Conservation (phyloP, 2,329 filamentous ascomycete species). For the Aspergillus piperis region DNA sequence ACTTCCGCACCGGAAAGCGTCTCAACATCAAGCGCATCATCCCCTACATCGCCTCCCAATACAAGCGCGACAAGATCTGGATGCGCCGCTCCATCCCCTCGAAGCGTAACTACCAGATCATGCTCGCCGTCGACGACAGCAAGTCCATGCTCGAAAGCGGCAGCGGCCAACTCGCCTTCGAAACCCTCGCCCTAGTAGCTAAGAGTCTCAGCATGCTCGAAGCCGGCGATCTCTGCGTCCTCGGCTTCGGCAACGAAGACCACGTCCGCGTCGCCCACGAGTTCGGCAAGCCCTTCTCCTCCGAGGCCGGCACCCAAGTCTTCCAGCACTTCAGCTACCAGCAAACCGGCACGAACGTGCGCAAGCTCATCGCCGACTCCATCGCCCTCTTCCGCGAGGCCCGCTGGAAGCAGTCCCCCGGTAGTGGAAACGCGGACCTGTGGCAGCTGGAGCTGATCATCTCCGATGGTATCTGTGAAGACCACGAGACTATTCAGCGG, state of each 20-base stretch:
- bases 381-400: constrained; percentile 82
- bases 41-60: constrained; percentile 95
- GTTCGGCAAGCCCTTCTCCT: constrained; percentile 78
- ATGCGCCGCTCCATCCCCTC: constrained; percentile 90
- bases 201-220: constrained; percentile 89
- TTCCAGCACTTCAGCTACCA: constrained; percentile 83
- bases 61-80: constrained; percentile 99
- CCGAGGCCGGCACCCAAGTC: constrained; percentile 78
- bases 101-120: constrained; percentile 94
- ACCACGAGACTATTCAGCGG: constrained; percentile 79
- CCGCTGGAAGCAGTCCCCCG: constrained; percentile 58
- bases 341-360: constrained; percentile 84
- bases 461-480: constrained; percentile 89
- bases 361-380: constrained; percentile 71
- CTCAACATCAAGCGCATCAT: constrained; percentile 99
- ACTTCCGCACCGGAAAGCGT: constrained; percentile 95
- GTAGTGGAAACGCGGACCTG: constrained; percentile 65
- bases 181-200: constrained; percentile 89
- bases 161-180: constrained; percentile 79
- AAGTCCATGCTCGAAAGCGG: constrained; percentile 86
- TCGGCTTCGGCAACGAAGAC: constrained; percentile 76
- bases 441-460: constrained; percentile 96
- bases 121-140: constrained; percentile 95
- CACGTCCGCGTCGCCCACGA: constrained; percentile 81
- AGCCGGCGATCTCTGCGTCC: constrained; percentile 85